These are phyloP conservation scores for Tetrapyrgos nigripes DNA, from an alignment of 1,284 basidiomycete species.

Conservation along the genomic window DNA sequence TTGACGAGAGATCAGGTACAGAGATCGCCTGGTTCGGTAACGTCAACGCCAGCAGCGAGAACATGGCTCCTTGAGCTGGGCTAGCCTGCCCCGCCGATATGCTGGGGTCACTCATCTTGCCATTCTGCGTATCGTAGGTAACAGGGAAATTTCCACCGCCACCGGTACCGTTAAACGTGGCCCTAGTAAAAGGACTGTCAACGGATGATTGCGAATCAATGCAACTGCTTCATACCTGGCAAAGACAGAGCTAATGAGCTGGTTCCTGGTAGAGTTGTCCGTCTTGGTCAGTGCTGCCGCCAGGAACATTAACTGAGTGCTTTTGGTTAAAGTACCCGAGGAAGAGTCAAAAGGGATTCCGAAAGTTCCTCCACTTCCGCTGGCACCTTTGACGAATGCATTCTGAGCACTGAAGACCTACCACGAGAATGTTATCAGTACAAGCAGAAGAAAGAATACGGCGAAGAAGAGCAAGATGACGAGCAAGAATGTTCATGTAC, in stretches of 20 bases:
- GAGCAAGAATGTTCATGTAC: neutral
- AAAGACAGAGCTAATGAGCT: slow-evolving; percentile 10
- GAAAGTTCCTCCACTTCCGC: neutral
- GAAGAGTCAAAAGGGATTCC: neutral
- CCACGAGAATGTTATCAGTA: neutral
- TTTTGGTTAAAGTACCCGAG: neutral
- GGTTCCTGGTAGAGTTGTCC: slow-evolving; percentile 5
- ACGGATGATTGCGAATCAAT: neutral
- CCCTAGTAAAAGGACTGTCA: neutral
- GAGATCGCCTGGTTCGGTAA: neutral
- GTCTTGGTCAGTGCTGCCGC: neutral
- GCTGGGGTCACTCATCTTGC: neutral
- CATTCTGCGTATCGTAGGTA: neutral
- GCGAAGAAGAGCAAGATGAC: neutral
- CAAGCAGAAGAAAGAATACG: neutral
- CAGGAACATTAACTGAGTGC: neutral
- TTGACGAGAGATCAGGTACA: neutral
- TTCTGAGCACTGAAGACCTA: neutral
- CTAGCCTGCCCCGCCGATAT: slow-evolving; percentile 6
- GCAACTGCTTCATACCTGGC: neutral
- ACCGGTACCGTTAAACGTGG: neutral
- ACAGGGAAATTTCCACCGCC: slow-evolving; percentile 1
- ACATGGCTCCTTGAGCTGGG: slow-evolving; percentile 14
- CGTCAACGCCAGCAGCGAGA: slow-evolving; percentile 11
- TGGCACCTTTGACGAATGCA: neutral